A percentile compares a stretch with the other conserved stretches of the same genome.
Evolutionary conservation across 371 early-diverging fungal genomes (phyloP).

Genomic region (Mortierella polycephala): DNA sequence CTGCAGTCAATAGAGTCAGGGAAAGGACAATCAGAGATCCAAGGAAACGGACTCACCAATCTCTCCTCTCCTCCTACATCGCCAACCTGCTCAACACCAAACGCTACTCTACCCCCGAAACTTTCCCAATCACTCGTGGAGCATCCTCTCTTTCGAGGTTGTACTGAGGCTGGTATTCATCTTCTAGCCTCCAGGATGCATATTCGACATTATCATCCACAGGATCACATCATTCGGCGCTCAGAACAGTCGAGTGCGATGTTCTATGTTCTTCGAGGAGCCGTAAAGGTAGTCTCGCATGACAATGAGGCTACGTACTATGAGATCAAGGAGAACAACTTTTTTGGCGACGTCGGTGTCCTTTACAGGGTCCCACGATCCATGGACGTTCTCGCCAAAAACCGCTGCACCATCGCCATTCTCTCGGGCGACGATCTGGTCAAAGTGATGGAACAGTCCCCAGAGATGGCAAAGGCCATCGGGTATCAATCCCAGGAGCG

Average conservation of each 20-base stretch:
- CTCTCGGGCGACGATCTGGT: slow-evolving; percentile 71
- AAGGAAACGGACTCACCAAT: slow-evolving; percentile 6
- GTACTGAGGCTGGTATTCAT: slow-evolving; percentile 32
- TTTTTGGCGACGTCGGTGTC: slow-evolving; percentile 87
- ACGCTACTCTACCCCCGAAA: slow-evolving; percentile 31
- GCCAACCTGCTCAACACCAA: slow-evolving; percentile 14
- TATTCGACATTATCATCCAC: slow-evolving; percentile 52
- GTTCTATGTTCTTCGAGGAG: slow-evolving; percentile 86
- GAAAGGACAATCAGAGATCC: neutral
- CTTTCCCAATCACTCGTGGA: slow-evolving; percentile 42
- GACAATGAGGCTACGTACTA: slow-evolving; percentile 83
- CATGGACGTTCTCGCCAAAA: slow-evolving; percentile 81
- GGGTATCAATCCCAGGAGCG: slow-evolving; percentile 53
- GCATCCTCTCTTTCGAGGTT: slow-evolving; percentile 45
- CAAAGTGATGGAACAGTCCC: slow-evolving; percentile 51
- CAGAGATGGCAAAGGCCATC: slow-evolving; percentile 52
- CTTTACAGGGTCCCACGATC: slow-evolving; percentile 83
- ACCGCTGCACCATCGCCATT: slow-evolving; percentile 74
- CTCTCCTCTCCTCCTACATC: slow-evolving; percentile 31
- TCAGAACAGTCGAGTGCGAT: slow-evolving; percentile 80
- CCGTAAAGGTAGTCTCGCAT: slow-evolving; percentile 80
- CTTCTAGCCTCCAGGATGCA: slow-evolving; percentile 51
- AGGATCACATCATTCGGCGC: slow-evolving; percentile 52
- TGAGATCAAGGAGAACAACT: slow-evolving; percentile 75
- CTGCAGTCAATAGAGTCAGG: neutral